A percentile compares a stretch with the other conserved stretches of the same genome.
Conservation (phyloP, 495 filamentous ascomycete genomes). For the Gamarada debralockiae region DNA sequence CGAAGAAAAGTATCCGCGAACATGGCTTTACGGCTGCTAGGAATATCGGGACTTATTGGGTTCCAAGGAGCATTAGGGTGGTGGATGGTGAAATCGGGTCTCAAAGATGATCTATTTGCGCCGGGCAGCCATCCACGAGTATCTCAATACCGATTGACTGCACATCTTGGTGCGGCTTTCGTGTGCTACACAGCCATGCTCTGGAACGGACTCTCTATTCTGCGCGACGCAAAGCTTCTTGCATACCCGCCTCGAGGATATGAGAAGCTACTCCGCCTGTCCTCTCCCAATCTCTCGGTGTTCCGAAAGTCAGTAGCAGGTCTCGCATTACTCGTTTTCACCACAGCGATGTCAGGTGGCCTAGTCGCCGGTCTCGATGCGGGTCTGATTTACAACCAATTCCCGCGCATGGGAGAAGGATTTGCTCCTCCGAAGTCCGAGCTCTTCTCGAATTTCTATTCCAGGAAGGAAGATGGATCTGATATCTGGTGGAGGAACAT, state of each 20-base stretch:
- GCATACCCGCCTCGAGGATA: conserved; percentile 53
- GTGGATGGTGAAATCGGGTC: conserved; percentile 98
- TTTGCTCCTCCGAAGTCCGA: conserved; percentile 76
- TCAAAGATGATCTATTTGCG: conserved; percentile 92
- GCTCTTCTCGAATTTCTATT: conserved; percentile 83
- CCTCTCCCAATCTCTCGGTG: conserved; percentile 58
- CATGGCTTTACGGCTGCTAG: conserved; percentile 73
- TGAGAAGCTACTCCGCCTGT: conserved; percentile 53
- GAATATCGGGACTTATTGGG: conserved; percentile 84
- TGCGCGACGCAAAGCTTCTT: conserved; percentile 69
- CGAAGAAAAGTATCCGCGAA: conserved; percentile 71
- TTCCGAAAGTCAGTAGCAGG: conserved; percentile 71
- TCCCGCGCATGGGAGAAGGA: conserved; percentile 88
- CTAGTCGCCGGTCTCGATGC: conserved; percentile 94
- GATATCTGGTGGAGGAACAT: conserved; percentile 96
- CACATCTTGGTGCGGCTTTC: conserved; percentile 88
- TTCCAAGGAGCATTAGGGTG: conserved; percentile 95
- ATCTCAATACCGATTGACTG: conserved; percentile 86
- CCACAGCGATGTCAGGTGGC: conserved; percentile 87
- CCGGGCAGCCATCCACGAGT: conserved; percentile 88
- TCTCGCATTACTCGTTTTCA: conserved; percentile 76
- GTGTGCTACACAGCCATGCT: conserved; percentile 91
- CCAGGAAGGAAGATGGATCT: conserved; percentile 63
- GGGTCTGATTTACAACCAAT: conserved; percentile 96
- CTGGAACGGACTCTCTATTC: conserved; percentile 80